Conservation (phyloP, 495 filamentous ascomycete genomes). For the Parathielavia hyrcaniae region DNA sequence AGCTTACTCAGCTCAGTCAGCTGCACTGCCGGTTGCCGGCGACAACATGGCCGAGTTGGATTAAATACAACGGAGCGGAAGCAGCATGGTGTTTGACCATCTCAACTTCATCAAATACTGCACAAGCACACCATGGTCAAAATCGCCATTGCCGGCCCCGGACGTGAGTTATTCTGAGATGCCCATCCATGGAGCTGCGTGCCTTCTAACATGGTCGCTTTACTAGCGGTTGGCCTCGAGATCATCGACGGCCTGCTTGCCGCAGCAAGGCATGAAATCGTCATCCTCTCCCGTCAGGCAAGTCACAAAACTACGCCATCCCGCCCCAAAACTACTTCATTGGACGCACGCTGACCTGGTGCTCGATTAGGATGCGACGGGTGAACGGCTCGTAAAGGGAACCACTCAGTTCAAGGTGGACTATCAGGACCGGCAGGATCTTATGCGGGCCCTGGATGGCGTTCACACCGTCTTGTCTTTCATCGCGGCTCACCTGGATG, state of each 20-base stretch:
- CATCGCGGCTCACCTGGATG: slow-evolving; percentile 33
- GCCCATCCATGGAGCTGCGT: not conserved
- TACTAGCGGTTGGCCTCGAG: slow-evolving; percentile 49
- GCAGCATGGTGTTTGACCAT: no score
- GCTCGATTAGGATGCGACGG: slow-evolving; percentile 11
- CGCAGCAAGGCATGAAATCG: slow-evolving; percentile 47
- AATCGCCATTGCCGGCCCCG: slow-evolving; percentile 49
- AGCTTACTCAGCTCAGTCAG: no score
- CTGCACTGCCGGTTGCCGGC: not conserved
- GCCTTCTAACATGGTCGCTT: not conserved
- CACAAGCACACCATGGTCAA: slow-evolving; percentile 47
- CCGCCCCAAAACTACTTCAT: not conserved
- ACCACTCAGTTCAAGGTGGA: slow-evolving; percentile 38
- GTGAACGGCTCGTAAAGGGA: slow-evolving; percentile 16
- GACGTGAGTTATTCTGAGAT: slow-evolving; percentile 38
- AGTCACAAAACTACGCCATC: not conserved
- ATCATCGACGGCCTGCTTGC: slow-evolving; percentile 49
- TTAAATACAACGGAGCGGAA: no score
- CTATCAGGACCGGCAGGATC: slow-evolving; percentile 36
- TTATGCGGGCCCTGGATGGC: slow-evolving; percentile 39
- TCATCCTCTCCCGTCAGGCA: slow-evolving; percentile 44
- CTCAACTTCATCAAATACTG: no score
- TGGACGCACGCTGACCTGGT: not conserved
- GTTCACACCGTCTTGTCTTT: slow-evolving; percentile 53
- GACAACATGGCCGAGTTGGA: no score